Conservation (phyloP, 305 asterid species). For the Fraxinus sp. region DNA sequence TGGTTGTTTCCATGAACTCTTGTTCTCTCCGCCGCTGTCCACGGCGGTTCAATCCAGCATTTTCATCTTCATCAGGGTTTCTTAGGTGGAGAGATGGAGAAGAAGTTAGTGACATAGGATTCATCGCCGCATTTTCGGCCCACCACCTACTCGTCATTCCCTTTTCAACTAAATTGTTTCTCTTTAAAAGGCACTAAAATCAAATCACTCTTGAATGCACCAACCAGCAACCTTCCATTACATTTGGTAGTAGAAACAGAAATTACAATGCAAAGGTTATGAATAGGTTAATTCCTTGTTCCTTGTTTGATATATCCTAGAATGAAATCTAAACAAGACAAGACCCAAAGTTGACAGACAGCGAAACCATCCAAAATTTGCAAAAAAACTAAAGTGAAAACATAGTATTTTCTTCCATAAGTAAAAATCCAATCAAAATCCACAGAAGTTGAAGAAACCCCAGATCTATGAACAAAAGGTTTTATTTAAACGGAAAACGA, state of each 20-base stretch:
- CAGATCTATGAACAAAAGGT: background rate
- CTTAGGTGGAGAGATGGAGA: constrained; percentile 45
- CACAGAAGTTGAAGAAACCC: background rate
- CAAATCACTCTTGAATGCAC: constrained; percentile 16
- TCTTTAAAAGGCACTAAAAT: constrained; percentile 20
- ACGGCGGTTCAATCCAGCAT: constrained; percentile 22
- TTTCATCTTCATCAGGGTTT: constrained; percentile 36
- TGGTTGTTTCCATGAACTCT: constrained; percentile 1
- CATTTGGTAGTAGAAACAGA: background rate
- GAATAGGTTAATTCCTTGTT: background rate
- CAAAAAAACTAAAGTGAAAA: background rate
- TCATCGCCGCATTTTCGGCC: constrained; percentile 49
- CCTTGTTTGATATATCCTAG: background rate
- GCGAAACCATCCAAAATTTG: background rate
- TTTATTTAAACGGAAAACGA: background rate
- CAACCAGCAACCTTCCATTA: background rate
- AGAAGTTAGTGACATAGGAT: constrained; percentile 40
- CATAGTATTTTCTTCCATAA: background rate
- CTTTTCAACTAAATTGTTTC: constrained; percentile 3
- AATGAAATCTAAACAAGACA: constrained; percentile 3
- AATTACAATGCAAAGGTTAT: background rate
- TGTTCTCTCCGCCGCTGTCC: background rate
- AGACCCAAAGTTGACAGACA: background rate
- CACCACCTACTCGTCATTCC: constrained; percentile 46
- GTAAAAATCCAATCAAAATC: background rate